Evolutionary conservation across 2,329 filamentous ascomycete genomes (phyloP).

Genomic region (Aspergillus proliferans): DNA sequence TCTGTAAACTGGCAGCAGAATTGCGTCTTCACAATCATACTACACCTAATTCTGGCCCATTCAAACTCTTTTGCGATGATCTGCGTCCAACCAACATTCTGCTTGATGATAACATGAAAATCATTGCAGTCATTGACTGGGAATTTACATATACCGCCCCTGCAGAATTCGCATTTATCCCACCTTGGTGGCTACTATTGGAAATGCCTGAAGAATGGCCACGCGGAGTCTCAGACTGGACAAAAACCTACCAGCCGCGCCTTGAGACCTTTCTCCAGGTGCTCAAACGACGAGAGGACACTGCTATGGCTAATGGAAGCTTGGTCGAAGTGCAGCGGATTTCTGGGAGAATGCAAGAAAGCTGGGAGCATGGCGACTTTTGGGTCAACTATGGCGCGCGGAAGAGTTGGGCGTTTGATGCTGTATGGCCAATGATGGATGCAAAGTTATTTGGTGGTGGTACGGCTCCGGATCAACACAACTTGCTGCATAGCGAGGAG

Average conservation of each 20-base stretch:
- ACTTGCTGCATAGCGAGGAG: neutral
- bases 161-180: slow-evolving; percentile 12
- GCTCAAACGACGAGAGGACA: slow-evolving; percentile 7
- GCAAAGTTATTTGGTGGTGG: slow-evolving; percentile 3
- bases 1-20: too few species aligned
- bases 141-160: slow-evolving; percentile 21
- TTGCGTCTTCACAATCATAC: too few species aligned
- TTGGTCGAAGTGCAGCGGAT: slow-evolving; percentile 9
- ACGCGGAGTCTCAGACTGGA: slow-evolving; percentile 14
- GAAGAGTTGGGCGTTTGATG: slow-evolving; percentile 8
- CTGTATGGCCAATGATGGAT: slow-evolving; percentile 9
- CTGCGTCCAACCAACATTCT: too few species aligned
- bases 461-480: neutral
- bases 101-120: too few species aligned
- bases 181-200: slow-evolving; percentile 20
- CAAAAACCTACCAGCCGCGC: slow-evolving; percentile 6
- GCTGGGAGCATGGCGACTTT: slow-evolving; percentile 6
- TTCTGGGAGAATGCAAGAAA: slow-evolving; percentile 11
- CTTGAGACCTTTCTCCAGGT: slow-evolving; percentile 13
- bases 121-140: slow-evolving; percentile 1
- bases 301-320: slow-evolving; percentile 3
- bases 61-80: too few species aligned
- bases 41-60: too few species aligned
- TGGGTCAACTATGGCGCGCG: slow-evolving; percentile 6
- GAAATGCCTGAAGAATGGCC: slow-evolving; percentile 18